Base-by-base conservation (phyloP, 2,329 filamentous ascomycete genomes). In the Herpotrichia juniperi region DNA sequence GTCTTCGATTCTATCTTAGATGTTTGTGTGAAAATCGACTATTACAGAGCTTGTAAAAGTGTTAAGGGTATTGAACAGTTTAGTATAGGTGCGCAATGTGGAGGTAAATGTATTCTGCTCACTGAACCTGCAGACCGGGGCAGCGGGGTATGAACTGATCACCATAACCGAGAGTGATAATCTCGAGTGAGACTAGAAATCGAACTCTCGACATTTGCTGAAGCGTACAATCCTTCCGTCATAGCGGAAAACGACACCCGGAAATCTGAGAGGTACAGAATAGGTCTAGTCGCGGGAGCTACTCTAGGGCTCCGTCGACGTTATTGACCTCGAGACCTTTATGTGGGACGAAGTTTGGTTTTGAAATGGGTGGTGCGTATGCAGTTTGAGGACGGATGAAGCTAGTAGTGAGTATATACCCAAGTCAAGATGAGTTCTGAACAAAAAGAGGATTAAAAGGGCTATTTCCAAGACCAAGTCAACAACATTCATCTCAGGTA, bases 101-200 rank as follows among this genome's bases (percentile, higher is more conserved):
- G 24, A 26, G 14, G 17, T 14, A n/a, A 24, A 25, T 25, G 7
- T 12, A 46, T 24, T 28, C 24, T 9, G 24, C 11, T 12, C 14
- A 24, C 12, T 10, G 42, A 31, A 12, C 28, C 25, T 32, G n/a
- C 16, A 26, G n/a, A 10, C 22, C 14, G 10, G 42, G 21, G 11
- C n/a, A 35, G 45, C 25, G 48, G 48, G 48, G 48, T 51, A 46
- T 24, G 22, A 30, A 14, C 28, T 12, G 39, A 42, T 37, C 40
- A 35, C 21, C 22, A 30, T 21, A 37, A 30, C 42, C 42, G 48
- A 39, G 28, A 16, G 16, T 25, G 2, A 28, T 42, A 24, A 14
- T 9, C 16, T 45, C 25, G 17, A 19, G 42, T 17, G 10, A 16
- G 7, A n/a, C 30, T 46, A 30, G 43, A 32, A 24, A 46, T 46